Evolutionary conservation across 1,284 basidiomycete species (phyloP), one percentile per base, ranked within the genome.

Genomic region (Boletus albobrunnescens): DNA sequence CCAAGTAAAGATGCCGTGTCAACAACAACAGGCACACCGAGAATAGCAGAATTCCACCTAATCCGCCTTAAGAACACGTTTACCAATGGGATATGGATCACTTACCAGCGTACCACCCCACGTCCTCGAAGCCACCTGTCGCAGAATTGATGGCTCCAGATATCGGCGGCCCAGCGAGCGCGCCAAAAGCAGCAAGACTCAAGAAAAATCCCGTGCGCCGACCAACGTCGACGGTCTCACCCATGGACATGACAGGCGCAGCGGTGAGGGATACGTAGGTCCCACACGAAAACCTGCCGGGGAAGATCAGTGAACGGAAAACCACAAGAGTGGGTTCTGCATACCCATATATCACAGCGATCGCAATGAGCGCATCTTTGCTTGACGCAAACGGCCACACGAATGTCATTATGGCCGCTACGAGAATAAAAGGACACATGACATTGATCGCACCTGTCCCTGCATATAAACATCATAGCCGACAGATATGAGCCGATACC

Each of bases 201-300:
- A 81, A 69, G 33, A 75, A 71, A 68, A 83, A 76, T 0, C 84
- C 82, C 4, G 74, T 65, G 11, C 81, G 73, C 26, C 77, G 69
- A 24, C 84, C 84, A 6, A 84, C 71, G 54, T 84, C 81, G n/a
- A 67, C 66, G 2, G 73, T 69, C 0, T 73, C 71, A 1, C 86
- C 84, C 64, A 88, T 72, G 4, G 72, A 67, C 50, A 84, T 76
- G 32, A 79, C 69, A 1, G 85, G 84, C 17, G 74, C 70, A 0
- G 73, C 59, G 19, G 83, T 55, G 11, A 84, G 67, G 1, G 78
- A 76, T 8, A 78, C 74, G 47, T 78, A 85, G 0, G 76, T 70
- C 3, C 84, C 84, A 4, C 71, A 76, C 0, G 73, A 60, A 38
- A 77, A 70, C 1, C 79, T 82, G 51, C 78, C 77, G 30, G n/a